Evolutionary conservation across 768 basidiomycete genomes (phyloP), one percentile per base, ranked within the genome.

Genomic region (Collybiopsis confluens): DNA sequence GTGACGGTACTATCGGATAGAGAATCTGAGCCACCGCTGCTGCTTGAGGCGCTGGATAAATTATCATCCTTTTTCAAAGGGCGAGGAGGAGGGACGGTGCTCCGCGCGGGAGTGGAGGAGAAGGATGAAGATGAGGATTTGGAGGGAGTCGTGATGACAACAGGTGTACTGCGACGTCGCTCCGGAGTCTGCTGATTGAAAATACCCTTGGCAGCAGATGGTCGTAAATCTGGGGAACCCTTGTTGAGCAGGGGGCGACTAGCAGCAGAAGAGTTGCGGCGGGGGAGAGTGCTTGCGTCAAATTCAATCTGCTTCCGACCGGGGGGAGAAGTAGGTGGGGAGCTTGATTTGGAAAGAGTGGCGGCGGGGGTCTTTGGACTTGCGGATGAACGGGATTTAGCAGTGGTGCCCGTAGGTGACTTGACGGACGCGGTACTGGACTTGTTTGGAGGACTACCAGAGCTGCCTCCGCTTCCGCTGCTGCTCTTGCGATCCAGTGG

Each of bases 1-100:
- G 86, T 90, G 53, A 92, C 77, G 3, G 91, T 92, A 55, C 82
- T 82, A 64, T 88, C 87, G 2, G 85, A 83, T 63, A 81, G 59
- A 18, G 84, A 85, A 35, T 82, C 81, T 44, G 84, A 85, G 28
- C 82, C 81, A 45, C 78, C 70, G 21, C 85, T 82, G 59, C 85
- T 82, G 61, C 76, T 80, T 7, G 84, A 81, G 55, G 81, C 76
- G 58, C 73, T 76, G 23, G 78, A 76, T 3, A 67, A 55, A 18
- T 61, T 56, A 24, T 66, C 65, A 26, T 70, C 65, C 44, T 73
- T 70, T 58, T 73, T 66, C 55, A 20, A 26, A 13, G 11, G 65
- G 64, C 47, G 63, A 42, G 52, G 63, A 52, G 45, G 60, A 67
- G 30, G 44, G 57, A 28, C 58, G 23, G 33, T 45, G 23, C 33